Base-by-base conservation (phyloP, 495 filamentous ascomycete genomes). In the Copromyces sp. region DNA sequence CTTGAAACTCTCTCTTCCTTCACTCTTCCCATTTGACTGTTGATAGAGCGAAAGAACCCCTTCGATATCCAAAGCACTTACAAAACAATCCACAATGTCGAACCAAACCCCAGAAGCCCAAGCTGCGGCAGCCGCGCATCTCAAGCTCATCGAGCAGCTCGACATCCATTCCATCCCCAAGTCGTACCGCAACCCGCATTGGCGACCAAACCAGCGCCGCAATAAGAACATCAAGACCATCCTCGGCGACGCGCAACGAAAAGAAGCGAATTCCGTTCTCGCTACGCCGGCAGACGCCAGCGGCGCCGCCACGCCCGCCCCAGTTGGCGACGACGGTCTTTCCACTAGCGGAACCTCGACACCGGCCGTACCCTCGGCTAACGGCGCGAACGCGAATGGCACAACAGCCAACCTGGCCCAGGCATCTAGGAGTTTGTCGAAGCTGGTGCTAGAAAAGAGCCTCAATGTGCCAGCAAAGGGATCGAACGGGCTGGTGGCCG, bases 161-260 rank as follows among this genome's bases (percentile, higher is more conserved):
- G 95, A 99, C 82, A 92, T 97, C 75, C 90, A 94, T 73, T 85
- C 88, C 20, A 86, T 93, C 77, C 90, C 87, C 35, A 93, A 94
- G 80, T 92, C 89, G 71, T 98, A 96, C 86, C 94, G 95, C 75
- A 97, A 93, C 78, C 84, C 90, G 0, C 81, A 89, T 78, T 99
- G 95, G 95, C 93, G 90, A 74, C 92, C 96, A 20, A 92, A 94
- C 72, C 91, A 94, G 81, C 93, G 95, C 16, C 93, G 95, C 80
- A 98, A 98, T 86, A 98, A 98, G 84, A 97, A 96, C 78, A 90
- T 98, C 82, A 98, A 98, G 82, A 93, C 97, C 79, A 94, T 98
- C 73, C 86, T 99, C 73, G 90, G 93, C n/a, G 95, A 99, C 75
- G 93, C 90, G 38, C 86, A 91, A 32, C 89, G 93, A 44, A 94